Percentiles rank a stretch among this genome's conserved stretches.
Evolutionary conservation across 257 asterid species (phyloP).

Genomic region (Solanum habrochaites): DNA sequence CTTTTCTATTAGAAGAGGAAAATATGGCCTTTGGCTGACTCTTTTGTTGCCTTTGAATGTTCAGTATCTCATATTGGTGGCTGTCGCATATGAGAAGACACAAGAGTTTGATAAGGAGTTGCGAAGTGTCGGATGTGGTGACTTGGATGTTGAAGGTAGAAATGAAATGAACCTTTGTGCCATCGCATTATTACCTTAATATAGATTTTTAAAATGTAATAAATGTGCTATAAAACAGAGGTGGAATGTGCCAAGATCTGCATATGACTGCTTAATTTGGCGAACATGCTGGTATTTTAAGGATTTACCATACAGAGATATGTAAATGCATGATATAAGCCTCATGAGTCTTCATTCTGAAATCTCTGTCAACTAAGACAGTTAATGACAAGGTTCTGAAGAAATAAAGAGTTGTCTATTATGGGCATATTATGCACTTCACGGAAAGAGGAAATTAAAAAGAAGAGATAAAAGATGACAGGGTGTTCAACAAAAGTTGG

Average conservation of each 20-base stretch:
- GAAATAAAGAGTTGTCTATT: not conserved
- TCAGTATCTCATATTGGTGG: constrained; percentile 88
- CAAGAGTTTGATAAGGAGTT: constrained; percentile 83
- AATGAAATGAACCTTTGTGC: not conserved
- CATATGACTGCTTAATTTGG: not conserved
- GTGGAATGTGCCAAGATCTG: not conserved
- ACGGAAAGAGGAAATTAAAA: not conserved
- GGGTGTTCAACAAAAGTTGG: not conserved
- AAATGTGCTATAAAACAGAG: not conserved
- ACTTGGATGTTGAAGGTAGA: constrained; percentile 94
- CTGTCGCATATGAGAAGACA: constrained; percentile 95
- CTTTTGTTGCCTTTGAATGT: not conserved
- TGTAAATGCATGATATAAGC: not conserved
- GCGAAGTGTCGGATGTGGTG: constrained; percentile 88
- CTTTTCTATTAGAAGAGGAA: not conserved
- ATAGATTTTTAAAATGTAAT: not conserved
- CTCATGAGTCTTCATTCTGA: not conserved
- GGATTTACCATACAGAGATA: not conserved
- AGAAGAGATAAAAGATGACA: not conserved
- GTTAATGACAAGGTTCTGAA: not conserved
- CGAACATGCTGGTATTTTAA: not conserved
- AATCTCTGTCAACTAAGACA: not conserved
- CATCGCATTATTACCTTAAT: not conserved
- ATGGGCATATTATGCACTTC: not conserved
- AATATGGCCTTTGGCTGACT: constrained; percentile 6